Conservation (phyloP, 225 moss, liverwort and hornwort species). For the Pseudoscleropodium purum region DNA sequence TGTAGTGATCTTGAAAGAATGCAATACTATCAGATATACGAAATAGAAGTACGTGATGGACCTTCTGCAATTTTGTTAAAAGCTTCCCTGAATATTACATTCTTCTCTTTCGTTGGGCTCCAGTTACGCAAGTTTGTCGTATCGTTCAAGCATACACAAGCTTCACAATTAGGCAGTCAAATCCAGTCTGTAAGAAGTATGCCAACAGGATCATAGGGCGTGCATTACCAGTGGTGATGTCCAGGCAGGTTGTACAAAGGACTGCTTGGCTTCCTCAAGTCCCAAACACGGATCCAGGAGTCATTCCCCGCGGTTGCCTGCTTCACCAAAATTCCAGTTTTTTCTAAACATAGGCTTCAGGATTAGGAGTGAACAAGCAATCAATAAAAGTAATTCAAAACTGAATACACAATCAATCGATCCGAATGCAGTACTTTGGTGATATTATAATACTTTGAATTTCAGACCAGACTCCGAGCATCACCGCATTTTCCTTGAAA, state of each 20-base stretch:
- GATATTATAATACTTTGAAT: background rate
- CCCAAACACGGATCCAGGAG: conserved; percentile 82
- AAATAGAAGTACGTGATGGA: background rate
- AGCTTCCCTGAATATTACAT: background rate
- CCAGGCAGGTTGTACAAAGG: conserved; percentile 63
- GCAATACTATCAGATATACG: background rate
- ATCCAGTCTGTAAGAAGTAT: background rate
- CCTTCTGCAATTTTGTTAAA: background rate
- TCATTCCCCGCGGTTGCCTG: conserved; percentile 78
- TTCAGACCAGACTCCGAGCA: background rate
- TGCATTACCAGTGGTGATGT: conserved; percentile 75
- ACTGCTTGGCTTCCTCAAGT: conserved; percentile 67
- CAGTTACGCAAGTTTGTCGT: background rate
- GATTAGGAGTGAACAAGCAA: background rate
- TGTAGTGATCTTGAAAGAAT: background rate
- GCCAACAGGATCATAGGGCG: background rate
- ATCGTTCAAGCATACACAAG: background rate
- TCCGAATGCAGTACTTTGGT: background rate
- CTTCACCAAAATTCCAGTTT: background rate
- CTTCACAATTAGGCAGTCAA: background rate
- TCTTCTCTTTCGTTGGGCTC: background rate
- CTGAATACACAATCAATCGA: background rate
- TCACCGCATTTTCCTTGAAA: background rate
- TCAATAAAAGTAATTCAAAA: background rate
- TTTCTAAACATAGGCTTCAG: background rate